phyloP scores from a whole-genome alignment of 2,329 filamentous ascomycete species.

The Fusarium palustre region DNA sequence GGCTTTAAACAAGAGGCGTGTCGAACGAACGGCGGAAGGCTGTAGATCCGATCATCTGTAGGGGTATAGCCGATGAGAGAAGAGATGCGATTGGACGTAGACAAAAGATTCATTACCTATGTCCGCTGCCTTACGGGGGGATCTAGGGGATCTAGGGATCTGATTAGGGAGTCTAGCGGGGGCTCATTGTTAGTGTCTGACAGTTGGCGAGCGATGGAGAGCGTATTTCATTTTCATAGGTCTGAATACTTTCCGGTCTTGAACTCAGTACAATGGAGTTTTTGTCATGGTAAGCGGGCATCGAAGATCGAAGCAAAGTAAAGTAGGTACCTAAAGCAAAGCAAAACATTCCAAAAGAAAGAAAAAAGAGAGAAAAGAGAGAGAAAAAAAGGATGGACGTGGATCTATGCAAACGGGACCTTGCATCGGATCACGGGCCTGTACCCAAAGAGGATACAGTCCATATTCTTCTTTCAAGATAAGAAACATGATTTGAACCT shows the following conservation, averaged over 20 bases:
- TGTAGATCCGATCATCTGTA: conserved; percentile 19
- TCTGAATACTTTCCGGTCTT: not conserved
- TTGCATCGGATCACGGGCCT: not conserved
- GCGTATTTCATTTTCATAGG: not conserved
- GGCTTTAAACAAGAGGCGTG: conserved; percentile 5
- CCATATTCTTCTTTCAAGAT: not conserved
- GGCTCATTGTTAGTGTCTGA: not conserved
- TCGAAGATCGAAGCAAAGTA: not conserved
- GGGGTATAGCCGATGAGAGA: not conserved
- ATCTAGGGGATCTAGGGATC: not conserved
- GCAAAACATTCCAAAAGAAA: not conserved
- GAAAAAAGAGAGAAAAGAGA: too few relatives aligned
- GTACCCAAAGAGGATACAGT: not conserved
- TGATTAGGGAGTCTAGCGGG: too few relatives aligned
- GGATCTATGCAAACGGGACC: not conserved
- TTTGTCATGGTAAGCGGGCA: not conserved
- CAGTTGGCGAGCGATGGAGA: not conserved
- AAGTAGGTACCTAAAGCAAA: not conserved
- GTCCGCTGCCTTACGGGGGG: conserved; percentile 14
- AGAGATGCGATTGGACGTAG: conserved; percentile 27
- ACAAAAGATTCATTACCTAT: not conserved
- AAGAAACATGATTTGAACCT: conserved; percentile 9
- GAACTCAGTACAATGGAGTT: not conserved
- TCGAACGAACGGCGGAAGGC: not conserved
- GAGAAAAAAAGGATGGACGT: too few relatives aligned